phyloP scores from a whole-genome alignment of 352 stramenopile species.

The Pythium pyrilobum region DNA sequence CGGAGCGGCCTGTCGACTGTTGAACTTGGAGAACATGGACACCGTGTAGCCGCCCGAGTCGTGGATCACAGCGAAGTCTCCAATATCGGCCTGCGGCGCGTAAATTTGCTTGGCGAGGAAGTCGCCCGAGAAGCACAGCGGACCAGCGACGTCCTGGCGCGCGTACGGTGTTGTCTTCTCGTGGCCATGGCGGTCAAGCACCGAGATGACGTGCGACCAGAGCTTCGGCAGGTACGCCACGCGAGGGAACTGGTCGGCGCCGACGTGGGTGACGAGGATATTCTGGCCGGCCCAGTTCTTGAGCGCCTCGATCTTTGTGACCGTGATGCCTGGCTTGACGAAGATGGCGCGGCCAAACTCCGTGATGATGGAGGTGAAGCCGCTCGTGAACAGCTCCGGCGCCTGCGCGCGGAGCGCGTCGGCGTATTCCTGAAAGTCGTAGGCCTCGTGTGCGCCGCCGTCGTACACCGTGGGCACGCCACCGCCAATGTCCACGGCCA shows the following conservation, averaged over 20 bases:
- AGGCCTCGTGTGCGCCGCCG: constrained; percentile 51
- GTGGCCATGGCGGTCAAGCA: constrained; percentile 47
- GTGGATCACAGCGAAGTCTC: constrained; percentile 80
- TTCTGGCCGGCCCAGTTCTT: constrained; percentile 79
- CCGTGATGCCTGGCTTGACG: constrained; percentile 82
- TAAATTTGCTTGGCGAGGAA: constrained; percentile 77
- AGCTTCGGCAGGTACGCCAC: constrained; percentile 81
- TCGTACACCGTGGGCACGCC: constrained; percentile 88
- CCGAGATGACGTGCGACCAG: constrained; percentile 80
- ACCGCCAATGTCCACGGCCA: constrained; percentile 88
- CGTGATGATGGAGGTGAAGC: constrained; percentile 82
- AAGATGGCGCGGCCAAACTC: constrained; percentile 89
- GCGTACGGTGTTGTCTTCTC: constrained; percentile 45
- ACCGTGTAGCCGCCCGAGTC: constrained; percentile 87
- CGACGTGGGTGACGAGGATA: constrained; percentile 86
- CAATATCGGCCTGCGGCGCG: constrained; percentile 63
- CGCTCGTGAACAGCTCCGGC: constrained; percentile 81
- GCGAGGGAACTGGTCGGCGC: constrained; percentile 88
- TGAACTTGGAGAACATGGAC: constrained; percentile 88
- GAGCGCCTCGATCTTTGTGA: constrained; percentile 85
- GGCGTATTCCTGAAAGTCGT: constrained; percentile 83
- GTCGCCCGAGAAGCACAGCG: constrained; percentile 92
- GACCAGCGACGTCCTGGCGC: constrained; percentile 84
- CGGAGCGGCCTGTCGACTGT: constrained; percentile 67
- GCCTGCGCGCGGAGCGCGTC: constrained; percentile 52